A percentile compares a stretch with the other conserved stretches of the same genome.
Conservation (phyloP, 2,329 filamentous ascomycete genomes). For the Botryosphaeria dothidea region DNA sequence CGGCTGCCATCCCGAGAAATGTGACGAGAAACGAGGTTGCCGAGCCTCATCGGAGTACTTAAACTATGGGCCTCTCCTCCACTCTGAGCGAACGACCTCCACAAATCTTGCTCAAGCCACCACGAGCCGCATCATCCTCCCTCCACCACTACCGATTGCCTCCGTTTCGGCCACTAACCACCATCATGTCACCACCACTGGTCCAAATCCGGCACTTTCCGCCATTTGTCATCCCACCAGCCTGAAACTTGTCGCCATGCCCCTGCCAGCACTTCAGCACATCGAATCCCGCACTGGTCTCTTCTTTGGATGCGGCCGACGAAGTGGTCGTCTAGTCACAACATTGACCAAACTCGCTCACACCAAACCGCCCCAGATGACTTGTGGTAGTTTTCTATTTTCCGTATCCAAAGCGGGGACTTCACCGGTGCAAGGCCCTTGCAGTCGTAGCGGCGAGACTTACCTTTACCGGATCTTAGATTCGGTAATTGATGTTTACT, state of each 20-base stretch:
- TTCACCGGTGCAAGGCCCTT: not conserved
- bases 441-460: not conserved
- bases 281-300: too few relatives aligned
- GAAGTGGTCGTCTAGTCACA: too few relatives aligned
- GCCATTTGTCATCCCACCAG: not conserved
- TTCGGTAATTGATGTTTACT: not conserved
- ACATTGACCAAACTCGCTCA: too few relatives aligned
- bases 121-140: too few relatives aligned
- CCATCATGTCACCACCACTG: not conserved
- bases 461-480: not conserved
- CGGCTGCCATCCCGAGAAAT: not conserved
- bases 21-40: not conserved
- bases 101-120: constrained; percentile 2
- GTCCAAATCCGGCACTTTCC: not conserved
- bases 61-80: not conserved
- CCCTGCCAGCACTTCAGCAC: not conserved
- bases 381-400: too few relatives aligned
- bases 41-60: constrained; percentile 1
- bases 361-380: too few relatives aligned
- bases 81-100: not conserved
- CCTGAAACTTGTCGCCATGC: not conserved
- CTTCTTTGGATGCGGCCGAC: too few relatives aligned
- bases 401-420: not conserved
- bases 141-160: not conserved
- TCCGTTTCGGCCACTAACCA: not conserved